Percentiles rank a stretch among this genome's conserved stretches.
phyloP scores from a whole-genome alignment of 23 red algal species.

The Gracilaria domingensis region DNA sequence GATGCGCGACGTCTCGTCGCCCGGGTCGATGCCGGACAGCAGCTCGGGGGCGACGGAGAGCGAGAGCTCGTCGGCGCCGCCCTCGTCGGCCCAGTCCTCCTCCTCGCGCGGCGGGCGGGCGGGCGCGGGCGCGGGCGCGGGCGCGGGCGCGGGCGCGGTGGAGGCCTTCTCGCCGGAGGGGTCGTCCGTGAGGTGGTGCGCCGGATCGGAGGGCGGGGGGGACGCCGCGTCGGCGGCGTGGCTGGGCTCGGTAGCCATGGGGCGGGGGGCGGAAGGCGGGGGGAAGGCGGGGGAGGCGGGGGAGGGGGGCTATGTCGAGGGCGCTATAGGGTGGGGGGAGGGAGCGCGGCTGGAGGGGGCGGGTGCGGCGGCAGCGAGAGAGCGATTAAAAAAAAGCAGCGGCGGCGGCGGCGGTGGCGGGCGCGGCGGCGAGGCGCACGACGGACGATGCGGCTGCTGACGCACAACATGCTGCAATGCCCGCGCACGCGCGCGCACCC shows the following conservation, averaged over 20 bases:
- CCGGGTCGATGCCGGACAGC: slow-evolving; percentile 73
- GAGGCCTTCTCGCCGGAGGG: slow-evolving; percentile 24
- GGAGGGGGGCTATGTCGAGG: background rate
- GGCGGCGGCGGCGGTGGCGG: too few species aligned
- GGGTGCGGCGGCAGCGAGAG: too few species aligned
- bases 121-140: too few species aligned
- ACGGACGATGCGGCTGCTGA: slow-evolving; percentile 76
- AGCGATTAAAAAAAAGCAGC: too few species aligned
- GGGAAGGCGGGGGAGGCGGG: too few species aligned
- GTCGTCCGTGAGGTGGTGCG: slow-evolving; percentile 3
- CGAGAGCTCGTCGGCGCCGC: slow-evolving; percentile 14
- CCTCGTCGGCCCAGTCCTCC: slow-evolving; percentile 22
- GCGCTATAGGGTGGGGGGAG: too few species aligned
- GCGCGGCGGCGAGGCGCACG: background rate
- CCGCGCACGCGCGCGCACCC: slow-evolving; percentile 63
- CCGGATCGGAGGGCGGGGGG: background rate
- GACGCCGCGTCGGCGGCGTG: background rate
- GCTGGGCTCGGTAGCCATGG: slow-evolving; percentile 7
- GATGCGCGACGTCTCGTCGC: slow-evolving; percentile 77
- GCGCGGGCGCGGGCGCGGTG: too few species aligned
- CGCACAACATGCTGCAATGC: slow-evolving; percentile 89
- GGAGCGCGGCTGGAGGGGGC: too few species aligned
- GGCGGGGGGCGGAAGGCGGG: background rate
- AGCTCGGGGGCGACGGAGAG: background rate
- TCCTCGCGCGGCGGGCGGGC: background rate